Evolutionary conservation across 805 yeast genomes (phyloP).

Genomic region (Wickerhamomyces xylosicus): DNA sequence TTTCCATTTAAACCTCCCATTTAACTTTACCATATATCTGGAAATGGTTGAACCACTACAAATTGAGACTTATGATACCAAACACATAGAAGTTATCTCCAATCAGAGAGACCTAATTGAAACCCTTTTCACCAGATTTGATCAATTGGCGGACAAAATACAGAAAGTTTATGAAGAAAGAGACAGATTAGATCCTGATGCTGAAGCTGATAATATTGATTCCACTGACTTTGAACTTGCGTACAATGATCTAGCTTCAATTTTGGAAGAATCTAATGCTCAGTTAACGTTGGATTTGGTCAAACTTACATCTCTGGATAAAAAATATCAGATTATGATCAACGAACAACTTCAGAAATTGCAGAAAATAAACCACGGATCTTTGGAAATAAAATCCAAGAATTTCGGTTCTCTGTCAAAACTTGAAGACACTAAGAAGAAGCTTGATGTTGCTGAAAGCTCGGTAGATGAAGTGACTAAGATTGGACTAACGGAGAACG

Average conservation of each 20-base stretch:
- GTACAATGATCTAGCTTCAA: neutral
- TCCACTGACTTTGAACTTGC: neutral
- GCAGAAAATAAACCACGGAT: slow-evolving; percentile 1
- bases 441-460: too few relatives aligned
- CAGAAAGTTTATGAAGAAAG: neutral
- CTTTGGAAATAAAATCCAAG: slow-evolving; percentile 8
- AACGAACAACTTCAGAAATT: slow-evolving; percentile 4
- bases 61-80: neutral
- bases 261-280: neutral
- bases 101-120: neutral
- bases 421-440: slow-evolving; percentile 3
- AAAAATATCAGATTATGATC: slow-evolving; percentile 6
- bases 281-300: neutral
- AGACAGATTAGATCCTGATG: neutral
- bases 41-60: neutral
- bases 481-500: slow-evolving; percentile 3
- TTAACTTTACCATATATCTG: too few relatives aligned
- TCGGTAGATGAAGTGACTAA: too few relatives aligned
- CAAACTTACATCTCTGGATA: slow-evolving; percentile 8
- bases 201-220: neutral
- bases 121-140: neutral
- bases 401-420: slow-evolving; percentile 12
- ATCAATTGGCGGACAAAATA: neutral
- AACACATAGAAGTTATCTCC: neutral
- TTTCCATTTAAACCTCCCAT: too few relatives aligned